These are phyloP conservation scores for Dendryphion nanum DNA, from an alignment of 2,329 filamentous ascomycete species.

Conservation along the genomic window DNA sequence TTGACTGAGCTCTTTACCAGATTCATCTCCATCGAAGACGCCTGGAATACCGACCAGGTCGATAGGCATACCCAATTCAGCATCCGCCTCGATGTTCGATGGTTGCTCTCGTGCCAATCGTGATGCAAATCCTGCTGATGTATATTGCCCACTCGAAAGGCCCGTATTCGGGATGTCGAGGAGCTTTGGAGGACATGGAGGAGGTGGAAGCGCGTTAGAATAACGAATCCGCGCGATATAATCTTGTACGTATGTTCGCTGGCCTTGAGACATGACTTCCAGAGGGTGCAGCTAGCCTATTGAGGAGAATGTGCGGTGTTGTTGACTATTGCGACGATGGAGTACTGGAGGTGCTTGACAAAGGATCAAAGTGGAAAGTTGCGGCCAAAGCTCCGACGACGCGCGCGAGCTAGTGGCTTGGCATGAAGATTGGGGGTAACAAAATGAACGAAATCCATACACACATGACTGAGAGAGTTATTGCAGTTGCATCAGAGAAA, in stretches of 20 bases:
- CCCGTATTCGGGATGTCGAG: conserved; percentile 96
- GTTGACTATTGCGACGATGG: too few relatives aligned
- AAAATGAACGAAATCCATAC: too few relatives aligned
- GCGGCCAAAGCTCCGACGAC: too few relatives aligned
- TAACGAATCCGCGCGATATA: conserved; percentile 96
- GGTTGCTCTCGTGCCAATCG: conserved; percentile 87
- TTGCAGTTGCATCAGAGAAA: too few relatives aligned
- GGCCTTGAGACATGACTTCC: conserved; percentile 26
- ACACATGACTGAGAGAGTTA: too few relatives aligned
- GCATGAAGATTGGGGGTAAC: too few relatives aligned
- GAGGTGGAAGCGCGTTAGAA: conserved; percentile 91
- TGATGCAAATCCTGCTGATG: conserved; percentile 84
- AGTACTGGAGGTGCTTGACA: too few relatives aligned
- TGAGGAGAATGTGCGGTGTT: too few relatives aligned
- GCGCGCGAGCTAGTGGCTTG: too few relatives aligned
- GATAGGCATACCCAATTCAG: conserved; percentile 95
- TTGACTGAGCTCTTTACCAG: conserved; percentile 65
- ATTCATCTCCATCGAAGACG: conserved; percentile 92
- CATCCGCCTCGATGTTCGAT: conserved; percentile 94
- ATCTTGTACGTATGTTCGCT: conserved; percentile 71
- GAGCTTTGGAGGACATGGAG: conserved; percentile 91
- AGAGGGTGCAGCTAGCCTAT: too few relatives aligned
- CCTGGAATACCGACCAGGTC: conserved; percentile 93
- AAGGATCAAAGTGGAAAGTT: too few relatives aligned
- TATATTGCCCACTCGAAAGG: conserved; percentile 82